A percentile compares a stretch with the other conserved stretches of the same genome.
Conservation (phyloP, 2,329 filamentous ascomycete genomes). For the Lojkania enalia region DNA sequence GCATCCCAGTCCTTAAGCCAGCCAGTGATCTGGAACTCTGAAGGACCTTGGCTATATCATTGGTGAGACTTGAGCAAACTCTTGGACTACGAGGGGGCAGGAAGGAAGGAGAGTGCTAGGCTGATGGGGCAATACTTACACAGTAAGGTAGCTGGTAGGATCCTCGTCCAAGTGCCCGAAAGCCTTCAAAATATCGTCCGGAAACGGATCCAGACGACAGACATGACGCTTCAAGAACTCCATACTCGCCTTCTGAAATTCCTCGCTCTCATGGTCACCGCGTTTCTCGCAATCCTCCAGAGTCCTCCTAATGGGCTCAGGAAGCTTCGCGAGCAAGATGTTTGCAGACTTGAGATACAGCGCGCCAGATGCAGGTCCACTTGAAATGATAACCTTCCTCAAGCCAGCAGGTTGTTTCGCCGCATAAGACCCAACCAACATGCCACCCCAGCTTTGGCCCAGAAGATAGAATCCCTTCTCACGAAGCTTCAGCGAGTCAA, state of each 20-base stretch:
- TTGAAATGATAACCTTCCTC: conserved; percentile 44
- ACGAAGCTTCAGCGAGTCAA: conserved; percentile 47
- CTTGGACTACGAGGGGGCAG: too few species aligned
- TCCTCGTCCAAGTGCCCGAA: conserved; percentile 36
- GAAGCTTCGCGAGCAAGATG: conserved; percentile 19
- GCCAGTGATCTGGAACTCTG: conserved; percentile 46
- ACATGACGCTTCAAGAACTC: conserved; percentile 17
- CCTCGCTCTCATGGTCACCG: conserved; percentile 14
- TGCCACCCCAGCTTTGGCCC: conserved; percentile 59
- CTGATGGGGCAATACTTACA: conserved; percentile 29
- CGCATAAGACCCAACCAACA: conserved; percentile 53
- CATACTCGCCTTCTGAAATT: conserved; percentile 13
- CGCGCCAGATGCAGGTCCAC: conserved; percentile 19
- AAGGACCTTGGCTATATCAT: conserved; percentile 46
- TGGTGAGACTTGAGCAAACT: too few species aligned
- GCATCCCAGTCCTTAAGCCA: conserved; percentile 43
- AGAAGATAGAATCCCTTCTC: conserved; percentile 46
- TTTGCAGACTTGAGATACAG: conserved; percentile 25
- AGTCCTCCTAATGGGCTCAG: conserved; percentile 22
- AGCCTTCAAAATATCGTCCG: conserved; percentile 24
- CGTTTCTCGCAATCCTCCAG: conserved; percentile 19
- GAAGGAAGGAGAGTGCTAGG: too few species aligned
- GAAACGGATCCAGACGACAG: conserved; percentile 14
- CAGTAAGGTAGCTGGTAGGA: conserved; percentile 41
- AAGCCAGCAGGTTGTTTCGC: conserved; percentile 27